phyloP scores from a whole-genome alignment of 495 filamentous ascomycete genomes.

The Aspergillus egyptiacus region DNA sequence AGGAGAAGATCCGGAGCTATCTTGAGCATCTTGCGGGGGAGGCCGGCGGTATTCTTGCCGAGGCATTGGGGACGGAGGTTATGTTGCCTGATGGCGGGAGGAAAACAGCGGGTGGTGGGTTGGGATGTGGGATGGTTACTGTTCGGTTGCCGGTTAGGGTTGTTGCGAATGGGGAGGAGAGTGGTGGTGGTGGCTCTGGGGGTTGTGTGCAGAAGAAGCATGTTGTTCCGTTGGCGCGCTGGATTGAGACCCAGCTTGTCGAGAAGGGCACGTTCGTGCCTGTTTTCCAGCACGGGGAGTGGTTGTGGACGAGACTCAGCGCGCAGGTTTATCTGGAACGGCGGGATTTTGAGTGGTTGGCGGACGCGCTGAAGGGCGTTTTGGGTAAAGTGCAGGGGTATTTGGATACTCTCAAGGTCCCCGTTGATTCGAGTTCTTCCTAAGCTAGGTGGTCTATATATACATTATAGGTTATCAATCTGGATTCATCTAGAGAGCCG shows the following conservation, averaged over 20 bases:
- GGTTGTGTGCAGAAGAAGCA: constrained; percentile 32
- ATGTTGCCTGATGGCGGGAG: constrained; percentile 43
- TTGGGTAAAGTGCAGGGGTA: constrained; percentile 56
- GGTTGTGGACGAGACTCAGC: constrained; percentile 66
- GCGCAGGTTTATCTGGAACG: constrained; percentile 75
- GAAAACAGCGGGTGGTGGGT: too few relatives aligned
- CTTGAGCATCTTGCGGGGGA: constrained; percentile 48
- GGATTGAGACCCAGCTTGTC: constrained; percentile 51
- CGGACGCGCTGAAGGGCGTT: constrained; percentile 51
- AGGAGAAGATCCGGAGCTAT: constrained; percentile 60
- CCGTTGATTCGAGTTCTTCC: background rate
- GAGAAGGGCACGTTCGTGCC: constrained; percentile 65
- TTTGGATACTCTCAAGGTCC: constrained; percentile 13
- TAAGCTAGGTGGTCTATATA: background rate
- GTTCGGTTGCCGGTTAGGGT: constrained; percentile 63
- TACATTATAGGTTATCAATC: background rate
- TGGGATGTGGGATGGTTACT: constrained; percentile 58
- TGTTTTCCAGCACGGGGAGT: constrained; percentile 51
- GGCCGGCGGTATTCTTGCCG: constrained; percentile 53
- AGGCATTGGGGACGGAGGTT: constrained; percentile 62
- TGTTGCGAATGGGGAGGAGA: constrained; percentile 4
- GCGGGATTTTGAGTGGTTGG: constrained; percentile 72
- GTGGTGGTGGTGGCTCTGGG: constrained; percentile 11
- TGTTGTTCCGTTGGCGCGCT: constrained; percentile 38
- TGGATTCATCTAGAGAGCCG: background rate